These are phyloP conservation scores for Entrophospora sp. DNA, from an alignment of 192 early-diverging fungal genomes.

Conservation along the genomic window DNA sequence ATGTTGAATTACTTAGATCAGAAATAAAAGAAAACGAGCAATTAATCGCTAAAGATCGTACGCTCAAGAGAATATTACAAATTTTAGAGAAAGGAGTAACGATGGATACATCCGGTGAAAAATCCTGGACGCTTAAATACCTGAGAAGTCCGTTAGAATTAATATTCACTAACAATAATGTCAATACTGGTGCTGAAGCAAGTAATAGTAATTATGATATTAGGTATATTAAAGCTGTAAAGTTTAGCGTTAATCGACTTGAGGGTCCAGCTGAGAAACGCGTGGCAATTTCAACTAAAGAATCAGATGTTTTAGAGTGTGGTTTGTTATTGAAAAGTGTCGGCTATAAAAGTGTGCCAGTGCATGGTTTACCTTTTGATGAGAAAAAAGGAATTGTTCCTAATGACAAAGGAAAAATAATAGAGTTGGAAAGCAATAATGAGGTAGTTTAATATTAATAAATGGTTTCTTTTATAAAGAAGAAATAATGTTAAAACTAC, in stretches of 20 bases:
- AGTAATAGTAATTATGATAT: too few relatives aligned
- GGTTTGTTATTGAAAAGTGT: conserved; percentile 74
- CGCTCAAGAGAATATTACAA: conserved; percentile 78
- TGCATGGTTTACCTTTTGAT: conserved; percentile 77
- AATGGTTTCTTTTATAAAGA: too few relatives aligned
- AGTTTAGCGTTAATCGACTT: conserved; percentile 59
- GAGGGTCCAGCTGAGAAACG: conserved; percentile 49
- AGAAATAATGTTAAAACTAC: too few relatives aligned
- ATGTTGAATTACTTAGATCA: conserved; percentile 43
- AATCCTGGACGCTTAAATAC: conserved; percentile 68
- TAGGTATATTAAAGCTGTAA: conserved; percentile 33
- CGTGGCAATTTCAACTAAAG: conserved; percentile 52
- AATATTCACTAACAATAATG: neutral
- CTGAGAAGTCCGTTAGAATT: conserved; percentile 62
- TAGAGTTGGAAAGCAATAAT: conserved; percentile 33
- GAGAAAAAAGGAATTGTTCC: conserved; percentile 52
- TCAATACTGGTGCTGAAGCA: conserved; percentile 2
- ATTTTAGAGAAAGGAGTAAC: conserved; percentile 56
- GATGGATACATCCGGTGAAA: conserved; percentile 27
- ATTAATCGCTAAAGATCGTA: conserved; percentile 41
- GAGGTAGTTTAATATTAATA: conserved; percentile 22
- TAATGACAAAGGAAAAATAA: conserved; percentile 70
- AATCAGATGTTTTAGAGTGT: conserved; percentile 46
- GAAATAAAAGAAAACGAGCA: conserved; percentile 40
- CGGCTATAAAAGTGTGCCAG: conserved; percentile 71